Evolutionary conservation across 2,329 filamentous ascomycete genomes (phyloP).

Genomic region (Phyllosticta citrichinensis): DNA sequence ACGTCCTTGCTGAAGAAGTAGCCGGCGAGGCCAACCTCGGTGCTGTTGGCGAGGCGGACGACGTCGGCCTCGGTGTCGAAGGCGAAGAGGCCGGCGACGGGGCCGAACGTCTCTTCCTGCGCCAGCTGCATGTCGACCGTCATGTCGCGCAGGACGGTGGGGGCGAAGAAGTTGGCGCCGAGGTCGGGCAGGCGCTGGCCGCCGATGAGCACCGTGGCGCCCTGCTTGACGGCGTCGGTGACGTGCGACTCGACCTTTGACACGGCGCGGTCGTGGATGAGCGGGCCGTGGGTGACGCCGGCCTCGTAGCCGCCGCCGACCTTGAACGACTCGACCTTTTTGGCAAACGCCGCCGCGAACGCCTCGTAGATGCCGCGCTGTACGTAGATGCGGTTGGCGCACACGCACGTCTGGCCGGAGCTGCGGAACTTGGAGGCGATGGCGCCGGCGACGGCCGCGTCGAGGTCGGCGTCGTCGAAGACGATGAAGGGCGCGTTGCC

Average conservation of each 20-base stretch:
- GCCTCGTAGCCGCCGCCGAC: slow-evolving; percentile 65
- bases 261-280: slow-evolving; percentile 77
- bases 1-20: slow-evolving; percentile 76
- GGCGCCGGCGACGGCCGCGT: slow-evolving; percentile 71
- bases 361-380: slow-evolving; percentile 68
- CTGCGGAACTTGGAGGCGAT: slow-evolving; percentile 86
- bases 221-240: slow-evolving; percentile 66
- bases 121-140: slow-evolving; percentile 75
- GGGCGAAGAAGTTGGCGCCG: slow-evolving; percentile 79
- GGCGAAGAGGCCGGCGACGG: slow-evolving; percentile 79
- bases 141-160: slow-evolving; percentile 83
- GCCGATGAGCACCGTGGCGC: slow-evolving; percentile 63
- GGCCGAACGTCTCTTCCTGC: slow-evolving; percentile 88
- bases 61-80: slow-evolving; percentile 88
- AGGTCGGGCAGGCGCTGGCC: slow-evolving; percentile 61
- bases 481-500: slow-evolving; percentile 96
- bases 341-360: slow-evolving; percentile 59
- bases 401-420: slow-evolving; percentile 89
- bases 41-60: slow-evolving; percentile 67
- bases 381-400: slow-evolving; percentile 67
- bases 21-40: slow-evolving; percentile 80
- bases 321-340: slow-evolving; percentile 63
- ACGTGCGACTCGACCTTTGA: slow-evolving; percentile 73
- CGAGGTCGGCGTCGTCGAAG: slow-evolving; percentile 88
- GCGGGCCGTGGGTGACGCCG: slow-evolving; percentile 65